phyloP scores from a whole-genome alignment of 441 rosid species.

The Omphalea diandra region DNA sequence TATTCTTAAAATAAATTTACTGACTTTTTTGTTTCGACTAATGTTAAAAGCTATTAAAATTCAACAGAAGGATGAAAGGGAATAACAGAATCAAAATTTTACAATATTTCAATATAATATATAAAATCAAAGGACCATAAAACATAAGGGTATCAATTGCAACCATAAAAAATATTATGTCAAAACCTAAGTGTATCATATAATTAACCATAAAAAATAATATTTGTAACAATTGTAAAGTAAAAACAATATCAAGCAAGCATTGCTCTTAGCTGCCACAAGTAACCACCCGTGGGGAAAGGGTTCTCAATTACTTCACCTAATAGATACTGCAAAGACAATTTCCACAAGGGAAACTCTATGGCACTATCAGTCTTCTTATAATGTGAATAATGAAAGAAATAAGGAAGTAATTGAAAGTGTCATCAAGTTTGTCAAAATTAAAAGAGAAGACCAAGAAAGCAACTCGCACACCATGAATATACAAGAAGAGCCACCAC shows the following conservation, averaged over 20 bases:
- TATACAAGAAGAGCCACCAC: not conserved
- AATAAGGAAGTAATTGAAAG: not conserved
- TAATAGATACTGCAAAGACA: not conserved
- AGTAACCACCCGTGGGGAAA: not conserved
- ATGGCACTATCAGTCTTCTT: not conserved
- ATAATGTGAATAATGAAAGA: not conserved
- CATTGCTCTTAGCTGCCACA: not conserved
- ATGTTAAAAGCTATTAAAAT: too few species aligned
- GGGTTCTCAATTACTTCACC: not conserved
- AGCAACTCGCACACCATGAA: not conserved
- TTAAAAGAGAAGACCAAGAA: not conserved
- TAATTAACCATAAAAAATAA: not conserved
- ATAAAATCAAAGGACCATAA: too few species aligned
- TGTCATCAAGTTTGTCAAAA: not conserved
- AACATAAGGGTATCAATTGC: too few species aligned
- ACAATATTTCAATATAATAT: too few species aligned
- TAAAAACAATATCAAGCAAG: not conserved
- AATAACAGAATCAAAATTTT: too few species aligned
- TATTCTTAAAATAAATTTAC: too few species aligned
- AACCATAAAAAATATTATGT: too few species aligned
- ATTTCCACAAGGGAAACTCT: not conserved
- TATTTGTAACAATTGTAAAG: not conserved
- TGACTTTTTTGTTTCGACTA: too few species aligned
- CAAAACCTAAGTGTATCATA: too few species aligned
- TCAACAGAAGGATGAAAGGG: too few species aligned